Conservation (phyloP, 768 basidiomycete genomes). For the Chlorophyllum brunneum region DNA sequence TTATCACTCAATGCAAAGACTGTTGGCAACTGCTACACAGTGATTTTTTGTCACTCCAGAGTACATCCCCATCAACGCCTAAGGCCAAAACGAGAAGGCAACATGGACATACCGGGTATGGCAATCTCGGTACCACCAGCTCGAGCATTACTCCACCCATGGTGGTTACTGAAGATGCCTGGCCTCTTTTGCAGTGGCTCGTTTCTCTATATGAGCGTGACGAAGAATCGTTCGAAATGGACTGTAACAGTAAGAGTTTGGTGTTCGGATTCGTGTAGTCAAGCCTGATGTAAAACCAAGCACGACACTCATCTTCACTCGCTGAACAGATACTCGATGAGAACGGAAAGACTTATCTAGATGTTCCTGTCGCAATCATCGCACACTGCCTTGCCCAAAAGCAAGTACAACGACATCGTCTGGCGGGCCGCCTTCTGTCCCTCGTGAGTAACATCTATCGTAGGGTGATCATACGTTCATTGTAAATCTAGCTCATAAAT, state of each 20-base stretch:
- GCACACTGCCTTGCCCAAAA: conserved; percentile 29
- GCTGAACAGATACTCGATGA: conserved; percentile 16
- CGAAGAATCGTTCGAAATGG: conserved; percentile 33
- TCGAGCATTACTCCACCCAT: conserved; percentile 20
- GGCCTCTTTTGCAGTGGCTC: conserved; percentile 71
- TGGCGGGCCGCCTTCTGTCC: conserved; percentile 27
- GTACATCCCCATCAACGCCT: conserved; percentile 25
- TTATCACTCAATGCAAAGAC: conserved; percentile 48
- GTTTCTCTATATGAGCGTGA: conserved; percentile 67
- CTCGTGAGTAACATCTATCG: conserved; percentile 13
- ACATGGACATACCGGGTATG: neutral
- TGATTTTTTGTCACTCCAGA: conserved; percentile 35
- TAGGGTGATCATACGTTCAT: neutral
- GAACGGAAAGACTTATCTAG: conserved; percentile 13
- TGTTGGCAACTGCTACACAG: conserved; percentile 62
- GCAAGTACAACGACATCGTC: conserved; percentile 21
- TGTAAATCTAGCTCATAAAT: conserved; percentile 32
- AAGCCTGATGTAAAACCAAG: conserved; percentile 13
- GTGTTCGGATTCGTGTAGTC: conserved; percentile 1
- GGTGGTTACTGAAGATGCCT: conserved; percentile 59
- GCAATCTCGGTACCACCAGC: conserved; percentile 15
- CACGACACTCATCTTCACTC: conserved; percentile 34
- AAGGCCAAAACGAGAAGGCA: conserved; percentile 33
- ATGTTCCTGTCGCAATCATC: conserved; percentile 17
- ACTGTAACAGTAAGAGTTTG: conserved; percentile 31